phyloP scores from a whole-genome alignment of 768 basidiomycete species.

The Podaxis sp. region DNA sequence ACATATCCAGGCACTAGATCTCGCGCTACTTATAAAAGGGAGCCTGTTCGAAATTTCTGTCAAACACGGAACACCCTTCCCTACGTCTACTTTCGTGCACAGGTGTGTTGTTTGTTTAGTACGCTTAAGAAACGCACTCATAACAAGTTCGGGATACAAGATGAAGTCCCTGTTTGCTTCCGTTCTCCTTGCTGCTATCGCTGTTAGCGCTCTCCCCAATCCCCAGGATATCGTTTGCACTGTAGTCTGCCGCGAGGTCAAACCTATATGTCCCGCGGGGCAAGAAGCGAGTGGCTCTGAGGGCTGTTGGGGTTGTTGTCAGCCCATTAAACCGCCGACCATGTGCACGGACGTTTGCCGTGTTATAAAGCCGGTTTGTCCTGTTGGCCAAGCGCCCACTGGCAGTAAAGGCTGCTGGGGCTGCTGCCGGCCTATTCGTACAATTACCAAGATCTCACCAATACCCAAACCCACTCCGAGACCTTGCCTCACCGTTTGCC shows the following conservation, averaged over 20 bases:
- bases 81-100: not conserved
- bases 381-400: not conserved
- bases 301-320: constrained; percentile 14
- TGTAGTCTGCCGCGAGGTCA: not conserved
- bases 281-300: constrained; percentile 1
- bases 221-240: constrained; percentile 3
- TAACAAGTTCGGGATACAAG: not conserved
- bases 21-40: not conserved
- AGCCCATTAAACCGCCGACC: not conserved
- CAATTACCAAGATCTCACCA: not conserved
- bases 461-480: not conserved
- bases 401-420: constrained; percentile 7
- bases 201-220: constrained; percentile 1
- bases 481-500: not conserved
- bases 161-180: not conserved
- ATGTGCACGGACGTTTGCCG: not conserved
- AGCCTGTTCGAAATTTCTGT: not conserved
- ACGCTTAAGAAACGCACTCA: not conserved
- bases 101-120: not conserved
- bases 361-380: constrained; percentile 1
- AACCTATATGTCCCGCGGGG: constrained; percentile 1
- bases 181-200: not conserved
- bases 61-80: not conserved
- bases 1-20: not conserved
- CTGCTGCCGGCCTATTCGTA: constrained; percentile 2